Percentiles rank a stretch among this genome's conserved stretches.
Conservation (phyloP, 2,329 filamentous ascomycete species). For the Cucurbitaria berberidis region DNA sequence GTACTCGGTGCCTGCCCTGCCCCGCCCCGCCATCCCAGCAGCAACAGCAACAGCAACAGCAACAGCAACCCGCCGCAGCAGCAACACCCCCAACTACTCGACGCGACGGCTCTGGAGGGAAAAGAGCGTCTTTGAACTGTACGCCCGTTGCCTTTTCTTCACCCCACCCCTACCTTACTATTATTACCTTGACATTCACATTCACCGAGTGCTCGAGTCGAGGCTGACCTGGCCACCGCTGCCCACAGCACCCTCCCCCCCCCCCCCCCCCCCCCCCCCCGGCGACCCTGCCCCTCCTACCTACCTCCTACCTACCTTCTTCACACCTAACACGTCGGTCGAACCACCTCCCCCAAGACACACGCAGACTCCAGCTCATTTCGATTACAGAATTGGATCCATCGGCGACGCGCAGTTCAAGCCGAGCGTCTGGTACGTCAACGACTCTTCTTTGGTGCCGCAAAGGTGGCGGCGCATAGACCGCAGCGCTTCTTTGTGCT, state of each 20-base stretch:
- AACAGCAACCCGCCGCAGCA: too few relatives aligned
- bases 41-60: conserved; percentile 8
- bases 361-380: neutral
- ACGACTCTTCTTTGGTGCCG: neutral
- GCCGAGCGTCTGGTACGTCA: conserved; percentile 17
- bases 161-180: too few relatives aligned
- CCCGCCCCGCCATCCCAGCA: conserved; percentile 12
- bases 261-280: neutral
- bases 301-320: neutral
- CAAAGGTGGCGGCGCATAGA: conserved; percentile 2
- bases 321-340: too few relatives aligned
- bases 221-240: neutral
- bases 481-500: conserved; percentile 5
- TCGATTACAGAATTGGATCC: neutral
- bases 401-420: neutral
- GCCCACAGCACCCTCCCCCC: neutral
- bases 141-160: too few relatives aligned
- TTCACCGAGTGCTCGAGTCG: too few relatives aligned
- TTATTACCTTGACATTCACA: too few relatives aligned
- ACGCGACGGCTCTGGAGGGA: neutral
- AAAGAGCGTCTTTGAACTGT: neutral
- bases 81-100: too few relatives aligned
- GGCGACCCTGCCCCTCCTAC: neutral
- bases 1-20: neutral
- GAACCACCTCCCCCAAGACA: too few relatives aligned